Base-by-base conservation (phyloP, 345 rosid genomes). In the Gynandropsis gynandra region DNA sequence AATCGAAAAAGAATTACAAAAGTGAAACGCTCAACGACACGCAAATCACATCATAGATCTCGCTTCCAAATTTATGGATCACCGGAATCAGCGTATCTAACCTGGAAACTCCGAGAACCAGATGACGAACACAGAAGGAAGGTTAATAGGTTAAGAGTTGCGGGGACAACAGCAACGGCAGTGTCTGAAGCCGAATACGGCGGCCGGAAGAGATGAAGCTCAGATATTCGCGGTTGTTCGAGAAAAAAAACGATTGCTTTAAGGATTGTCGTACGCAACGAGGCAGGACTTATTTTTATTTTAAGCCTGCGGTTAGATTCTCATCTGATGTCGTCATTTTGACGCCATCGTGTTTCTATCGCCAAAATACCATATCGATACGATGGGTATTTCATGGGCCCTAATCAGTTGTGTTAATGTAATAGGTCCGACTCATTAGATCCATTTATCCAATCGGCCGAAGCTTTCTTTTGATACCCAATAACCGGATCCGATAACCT, bases 291-390 rank as follows among this genome's bases (percentile, higher is more conserved):
- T 47, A 9, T 4, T 64, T 56, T 24, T 8, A 11, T 55, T 56
- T 51, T 12, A 58, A 53, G 59, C 46, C 53, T 39, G 61, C 65
- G 51, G 51, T 66, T 66, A 8, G 70, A 66, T 66, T 66, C 70
- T 50, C 43, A 53, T 24, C 29, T 24, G 13, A 66, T 59, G 70
- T 59, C 70, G 72, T 67, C 72, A 67, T 56, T 43, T 67, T 67
- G 52, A 67, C 67, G 67, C 62, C 49, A 67, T 58, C 8, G 52
- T 63, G 49, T 41, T 56, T 56, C 56, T 63, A 54, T 24, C 46
- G 53, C 60, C 41, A 19, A 16, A 39, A 4, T 38, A 17, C 45
- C 46, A 15, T 52, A 11, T 38, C 48, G 43, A 32, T 33, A n/a
- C 1, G 6, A 12, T 51, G 29, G 29, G 4, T 24, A 2, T 24